These are phyloP conservation scores for Acanthamoeba royreba DNA, from an alignment of 208 protist genomes.

Conservation along the genomic window DNA sequence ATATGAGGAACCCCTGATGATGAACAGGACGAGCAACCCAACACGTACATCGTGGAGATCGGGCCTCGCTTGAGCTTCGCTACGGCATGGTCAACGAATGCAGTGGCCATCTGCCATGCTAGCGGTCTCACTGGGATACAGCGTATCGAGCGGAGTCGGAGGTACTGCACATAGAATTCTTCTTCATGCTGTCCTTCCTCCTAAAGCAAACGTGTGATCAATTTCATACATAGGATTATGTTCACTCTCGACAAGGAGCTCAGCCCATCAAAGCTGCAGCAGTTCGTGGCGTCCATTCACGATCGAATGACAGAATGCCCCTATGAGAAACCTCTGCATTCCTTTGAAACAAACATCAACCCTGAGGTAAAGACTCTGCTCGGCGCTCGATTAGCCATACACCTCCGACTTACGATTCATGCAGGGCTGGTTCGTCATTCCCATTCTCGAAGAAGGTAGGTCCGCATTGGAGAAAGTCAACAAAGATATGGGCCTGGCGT, in stretches of 20 bases:
- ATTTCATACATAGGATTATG: too few relatives aligned
- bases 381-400: too few relatives aligned
- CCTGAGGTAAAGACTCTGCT: too few relatives aligned
- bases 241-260: not conserved
- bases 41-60: constrained; percentile 62
- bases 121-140: constrained; percentile 62
- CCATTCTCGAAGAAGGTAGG: constrained; percentile 68
- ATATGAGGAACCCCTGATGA: too few relatives aligned
- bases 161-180: too few relatives aligned
- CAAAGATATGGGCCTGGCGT: constrained; percentile 72
- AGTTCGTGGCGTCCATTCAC: constrained; percentile 61
- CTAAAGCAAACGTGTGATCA: too few relatives aligned
- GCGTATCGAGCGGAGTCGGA: constrained; percentile 73
- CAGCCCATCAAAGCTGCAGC: not conserved
- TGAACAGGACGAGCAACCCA: not conserved
- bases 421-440: constrained; percentile 55
- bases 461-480: constrained; percentile 71
- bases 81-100: constrained; percentile 82
- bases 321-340: constrained; percentile 65
- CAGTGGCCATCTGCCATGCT: constrained; percentile 71
- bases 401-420: too few relatives aligned
- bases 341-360: constrained; percentile 45
- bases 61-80: constrained; percentile 80
- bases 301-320: constrained; percentile 81
- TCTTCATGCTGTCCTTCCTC: too few relatives aligned